A percentile compares a stretch with the other conserved stretches of the same genome.
Conservation (phyloP, 2,329 filamentous ascomycete genomes). For the Neofusicoccum sp. region DNA sequence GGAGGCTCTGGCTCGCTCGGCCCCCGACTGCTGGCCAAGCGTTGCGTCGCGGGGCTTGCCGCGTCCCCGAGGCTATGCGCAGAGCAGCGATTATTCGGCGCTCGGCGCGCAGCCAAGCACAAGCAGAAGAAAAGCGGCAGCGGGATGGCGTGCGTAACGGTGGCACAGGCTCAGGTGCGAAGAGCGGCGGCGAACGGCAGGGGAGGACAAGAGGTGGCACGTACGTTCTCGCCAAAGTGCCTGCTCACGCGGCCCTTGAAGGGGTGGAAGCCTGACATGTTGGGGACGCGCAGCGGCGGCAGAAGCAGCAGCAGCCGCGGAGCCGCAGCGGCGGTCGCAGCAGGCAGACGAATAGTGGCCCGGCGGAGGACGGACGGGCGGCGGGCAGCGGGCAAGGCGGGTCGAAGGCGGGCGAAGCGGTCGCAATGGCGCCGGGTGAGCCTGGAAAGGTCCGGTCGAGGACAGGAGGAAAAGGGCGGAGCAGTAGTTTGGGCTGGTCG, state of each 20-base stretch:
- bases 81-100: too few species aligned
- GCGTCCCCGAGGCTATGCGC: too few species aligned
- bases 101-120: background rate
- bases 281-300: background rate
- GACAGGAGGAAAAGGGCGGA: background rate
- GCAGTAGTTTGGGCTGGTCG: too few species aligned
- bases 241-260: conserved; percentile 53
- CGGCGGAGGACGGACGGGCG: background rate
- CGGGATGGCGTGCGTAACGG: background rate
- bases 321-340: background rate
- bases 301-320: background rate
- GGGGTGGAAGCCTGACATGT: conserved; percentile 45
- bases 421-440: background rate
- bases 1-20: too few species aligned
- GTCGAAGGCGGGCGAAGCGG: background rate
- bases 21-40: too few species aligned
- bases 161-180: too few species aligned
- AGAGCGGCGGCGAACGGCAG: conserved; percentile 5
- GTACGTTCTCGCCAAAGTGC: conserved; percentile 52
- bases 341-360: background rate
- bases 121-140: conserved; percentile 19
- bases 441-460: background rate
- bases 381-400: background rate
- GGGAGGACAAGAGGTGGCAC: conserved; percentile 18
- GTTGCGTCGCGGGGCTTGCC: too few species aligned